Evolutionary conservation across 164 flowering plant genomes (phyloP).

Genomic region (Dillenia suffruticosa): DNA sequence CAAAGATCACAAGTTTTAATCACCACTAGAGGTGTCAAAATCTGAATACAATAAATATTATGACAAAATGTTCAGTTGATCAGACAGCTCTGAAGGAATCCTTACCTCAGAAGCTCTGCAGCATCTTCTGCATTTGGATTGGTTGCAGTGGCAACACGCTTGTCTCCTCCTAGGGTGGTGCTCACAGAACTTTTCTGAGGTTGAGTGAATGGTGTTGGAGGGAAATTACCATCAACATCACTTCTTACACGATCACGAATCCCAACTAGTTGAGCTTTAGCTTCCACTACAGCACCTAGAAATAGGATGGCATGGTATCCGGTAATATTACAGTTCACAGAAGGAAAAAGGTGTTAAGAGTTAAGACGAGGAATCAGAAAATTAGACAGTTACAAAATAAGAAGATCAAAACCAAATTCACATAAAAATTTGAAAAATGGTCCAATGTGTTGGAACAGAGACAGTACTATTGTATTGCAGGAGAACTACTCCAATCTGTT

Average conservation of each 20-base stretch:
- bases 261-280: conserved; percentile 89
- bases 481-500: no score
- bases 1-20: no score
- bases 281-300: conserved; percentile 82
- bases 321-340: no score
- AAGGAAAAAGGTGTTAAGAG: neutral
- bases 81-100: no score
- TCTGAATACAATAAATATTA: no score
- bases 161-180: conserved; percentile 34
- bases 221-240: conserved; percentile 48
- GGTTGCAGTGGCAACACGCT: conserved; percentile 61
- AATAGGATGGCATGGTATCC: conserved; percentile 3
- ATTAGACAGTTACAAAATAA: neutral
- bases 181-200: conserved; percentile 23
- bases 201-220: conserved; percentile 23
- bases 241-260: conserved; percentile 90
- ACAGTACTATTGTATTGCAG: no score
- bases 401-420: neutral
- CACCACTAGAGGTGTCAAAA: no score
- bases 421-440: neutral
- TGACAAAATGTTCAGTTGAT: no score
- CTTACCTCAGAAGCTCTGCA: conserved; percentile 76
- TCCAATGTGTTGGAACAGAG: no score
- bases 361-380: neutral
- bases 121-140: conserved; percentile 85